Base-by-base conservation (phyloP, 2,329 filamentous ascomycete genomes). In the Acephala macrosclerotiorum region DNA sequence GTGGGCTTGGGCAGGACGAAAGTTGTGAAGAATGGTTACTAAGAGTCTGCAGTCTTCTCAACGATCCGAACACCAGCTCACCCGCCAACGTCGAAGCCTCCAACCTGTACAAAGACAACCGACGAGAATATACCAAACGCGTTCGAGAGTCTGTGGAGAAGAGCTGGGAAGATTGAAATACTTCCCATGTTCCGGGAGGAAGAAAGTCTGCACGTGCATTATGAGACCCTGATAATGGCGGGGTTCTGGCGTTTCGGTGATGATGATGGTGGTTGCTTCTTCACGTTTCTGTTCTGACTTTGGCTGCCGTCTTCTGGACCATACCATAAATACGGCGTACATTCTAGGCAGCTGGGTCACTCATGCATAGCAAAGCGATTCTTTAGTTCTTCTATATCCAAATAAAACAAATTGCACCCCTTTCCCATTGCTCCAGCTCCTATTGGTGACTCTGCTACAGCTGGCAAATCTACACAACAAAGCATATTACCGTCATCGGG, bases 131-230 rank as follows among this genome's bases (percentile, higher is more conserved):
- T 77, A 92, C 91, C 29, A 99, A 99, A 83, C 86, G 94, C 20
- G 96, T 99, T 51, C 86, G 94, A 57, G 96, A 98, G 83, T 97
- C 95, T 0, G 96, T 99, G 18, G 96, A 99, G 84, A 98, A 97
- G 87, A 98, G 95, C 82, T 99, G 96, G 96, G 96, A 98, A 70
- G 95, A 97, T 75, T 97, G 78, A 75, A 29, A 55, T 25, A 26
- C 5, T 25, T 55, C 51, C 26, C 36, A 25, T 25, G 11, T 25
- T n/a, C 16, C 3, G 5, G 36, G 22, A 36, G 40, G 58, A 63
- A 36, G 36, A 56, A 14, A 26, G 29, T 42, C 14, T n/a, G 53
- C 45, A 61, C 58, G 47, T 66, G 58, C 67, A 66, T 68, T 65
- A 68, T 47, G 66, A 66, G 58, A 62, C 53, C 45, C 45, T 61